Evolutionary conservation across 1,284 basidiomycete species (phyloP).

Genomic region (Boletus sp.): DNA sequence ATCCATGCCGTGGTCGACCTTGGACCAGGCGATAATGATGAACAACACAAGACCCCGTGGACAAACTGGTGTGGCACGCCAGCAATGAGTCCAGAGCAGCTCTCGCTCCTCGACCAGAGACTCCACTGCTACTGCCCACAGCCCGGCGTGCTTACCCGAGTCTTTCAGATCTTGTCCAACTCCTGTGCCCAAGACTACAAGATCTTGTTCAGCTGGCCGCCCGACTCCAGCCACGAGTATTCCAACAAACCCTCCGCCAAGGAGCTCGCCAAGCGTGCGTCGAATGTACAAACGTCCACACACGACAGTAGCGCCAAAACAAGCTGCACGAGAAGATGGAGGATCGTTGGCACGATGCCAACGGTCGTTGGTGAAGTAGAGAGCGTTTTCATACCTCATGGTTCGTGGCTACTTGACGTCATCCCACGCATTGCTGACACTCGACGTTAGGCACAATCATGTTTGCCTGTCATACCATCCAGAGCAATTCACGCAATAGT

Average conservation of each 20-base stretch:
- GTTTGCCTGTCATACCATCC: constrained; percentile 74
- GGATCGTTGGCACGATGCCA: constrained; percentile 72
- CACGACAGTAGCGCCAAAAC: constrained; percentile 75
- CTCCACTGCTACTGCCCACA: constrained; percentile 53
- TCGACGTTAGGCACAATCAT: constrained; percentile 61
- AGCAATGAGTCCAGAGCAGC: constrained; percentile 50
- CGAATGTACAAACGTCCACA: constrained; percentile 66
- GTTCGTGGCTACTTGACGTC: constrained; percentile 45
- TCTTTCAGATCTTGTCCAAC: constrained; percentile 79
- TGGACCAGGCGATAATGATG: constrained; percentile 80
- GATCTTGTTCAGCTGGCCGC: constrained; percentile 85
- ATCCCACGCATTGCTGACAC: constrained; percentile 35
- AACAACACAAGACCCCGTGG: constrained; percentile 74
- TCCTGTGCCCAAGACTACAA: constrained; percentile 46
- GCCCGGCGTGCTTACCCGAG: constrained; percentile 49
- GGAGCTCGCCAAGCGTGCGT: constrained; percentile 80
- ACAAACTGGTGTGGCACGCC: constrained; percentile 93
- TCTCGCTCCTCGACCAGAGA: constrained; percentile 54
- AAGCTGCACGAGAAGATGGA: constrained; percentile 89
- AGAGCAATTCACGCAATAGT: constrained; percentile 23
- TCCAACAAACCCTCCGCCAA: constrained; percentile 62
- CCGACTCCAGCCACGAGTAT: constrained; percentile 50
- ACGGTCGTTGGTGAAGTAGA: constrained; percentile 70
- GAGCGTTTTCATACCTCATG: constrained; percentile 93
- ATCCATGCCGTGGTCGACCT: constrained; percentile 85